Percentiles rank a stretch among this genome's conserved stretches.
Conservation (phyloP, 1,139 yeast species). For the Tardiomyces digboiensis region DNA sequence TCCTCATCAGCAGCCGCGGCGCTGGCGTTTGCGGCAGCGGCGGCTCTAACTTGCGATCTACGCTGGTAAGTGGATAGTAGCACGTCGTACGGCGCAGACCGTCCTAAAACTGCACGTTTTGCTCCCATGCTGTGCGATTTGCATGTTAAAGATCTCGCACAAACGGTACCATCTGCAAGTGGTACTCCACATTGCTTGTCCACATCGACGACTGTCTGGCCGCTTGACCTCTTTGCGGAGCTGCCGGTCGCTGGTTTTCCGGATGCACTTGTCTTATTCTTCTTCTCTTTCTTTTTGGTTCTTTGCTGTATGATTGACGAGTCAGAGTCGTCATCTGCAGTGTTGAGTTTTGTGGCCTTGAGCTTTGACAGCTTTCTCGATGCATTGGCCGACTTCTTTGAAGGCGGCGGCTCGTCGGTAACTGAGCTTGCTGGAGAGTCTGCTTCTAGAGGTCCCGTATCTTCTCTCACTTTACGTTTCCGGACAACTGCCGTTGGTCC, state of each 20-base stretch:
- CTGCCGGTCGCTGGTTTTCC: neutral
- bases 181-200: slow-evolving; percentile 97
- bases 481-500: slow-evolving; percentile 1
- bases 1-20: slow-evolving; percentile 12
- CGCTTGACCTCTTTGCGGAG: neutral
- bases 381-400: slow-evolving; percentile 6
- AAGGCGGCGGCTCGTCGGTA: slow-evolving; percentile 24
- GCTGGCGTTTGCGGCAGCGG: slow-evolving; percentile 17
- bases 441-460: slow-evolving; percentile 37
- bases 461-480: slow-evolving; percentile 3
- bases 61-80: slow-evolving; percentile 84
- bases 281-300: neutral
- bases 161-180: slow-evolving; percentile 81
- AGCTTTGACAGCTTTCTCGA: neutral
- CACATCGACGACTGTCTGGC: slow-evolving; percentile 57
- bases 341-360: neutral
- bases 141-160: slow-evolving; percentile 93
- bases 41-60: slow-evolving; percentile 77
- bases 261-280: slow-evolving; percentile 1
- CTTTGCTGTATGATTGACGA: slow-evolving; percentile 1
- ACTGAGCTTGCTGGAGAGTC: slow-evolving; percentile 54
- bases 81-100: slow-evolving; percentile 88
- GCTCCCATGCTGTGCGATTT: slow-evolving; percentile 99
- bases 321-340: neutral
- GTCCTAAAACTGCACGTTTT: slow-evolving; percentile 87